Evolutionary conservation across 345 rosid species (phyloP).

Genomic region (Xanthoceras sorbifolium): DNA sequence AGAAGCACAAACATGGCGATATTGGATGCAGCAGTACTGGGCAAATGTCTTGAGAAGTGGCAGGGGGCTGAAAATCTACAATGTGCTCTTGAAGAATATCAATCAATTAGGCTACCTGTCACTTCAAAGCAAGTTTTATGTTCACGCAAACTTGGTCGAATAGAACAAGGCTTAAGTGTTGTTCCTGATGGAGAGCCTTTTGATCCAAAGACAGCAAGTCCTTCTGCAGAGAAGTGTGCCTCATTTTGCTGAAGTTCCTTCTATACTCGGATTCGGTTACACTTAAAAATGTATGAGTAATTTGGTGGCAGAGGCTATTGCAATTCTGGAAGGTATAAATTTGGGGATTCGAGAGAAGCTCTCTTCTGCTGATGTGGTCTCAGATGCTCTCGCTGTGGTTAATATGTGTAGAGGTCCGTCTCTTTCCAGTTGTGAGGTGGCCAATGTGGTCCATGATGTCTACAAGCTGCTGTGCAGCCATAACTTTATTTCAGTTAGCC

Average conservation of each 20-base stretch:
- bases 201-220: conserved; percentile 36
- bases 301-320: too few relatives aligned
- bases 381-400: too few relatives aligned
- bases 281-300: conserved; percentile 39
- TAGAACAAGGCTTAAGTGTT: conserved; percentile 61
- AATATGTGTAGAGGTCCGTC: too few relatives aligned
- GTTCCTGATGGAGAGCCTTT: conserved; percentile 34
- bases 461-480: too few relatives aligned
- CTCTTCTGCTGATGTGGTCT: too few relatives aligned
- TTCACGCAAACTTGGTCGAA: conserved; percentile 52
- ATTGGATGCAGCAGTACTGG: conserved; percentile 64
- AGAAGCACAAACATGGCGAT: conserved; percentile 89
- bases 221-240: conserved; percentile 59
- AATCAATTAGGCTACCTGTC: conserved; percentile 55
- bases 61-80: conserved; percentile 43
- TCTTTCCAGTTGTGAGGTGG: too few relatives aligned
- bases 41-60: conserved; percentile 52
- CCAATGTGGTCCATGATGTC: too few relatives aligned
- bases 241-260: conserved; percentile 43
- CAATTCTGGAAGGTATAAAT: too few relatives aligned
- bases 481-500: too few relatives aligned
- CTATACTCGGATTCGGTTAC: conserved; percentile 14
- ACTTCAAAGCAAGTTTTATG: conserved; percentile 63
- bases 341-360: too few relatives aligned
- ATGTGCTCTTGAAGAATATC: conserved; percentile 71